Evolutionary conservation across 2,329 filamentous ascomycete species (phyloP).

Genomic region (Amesomyces nigricolor): DNA sequence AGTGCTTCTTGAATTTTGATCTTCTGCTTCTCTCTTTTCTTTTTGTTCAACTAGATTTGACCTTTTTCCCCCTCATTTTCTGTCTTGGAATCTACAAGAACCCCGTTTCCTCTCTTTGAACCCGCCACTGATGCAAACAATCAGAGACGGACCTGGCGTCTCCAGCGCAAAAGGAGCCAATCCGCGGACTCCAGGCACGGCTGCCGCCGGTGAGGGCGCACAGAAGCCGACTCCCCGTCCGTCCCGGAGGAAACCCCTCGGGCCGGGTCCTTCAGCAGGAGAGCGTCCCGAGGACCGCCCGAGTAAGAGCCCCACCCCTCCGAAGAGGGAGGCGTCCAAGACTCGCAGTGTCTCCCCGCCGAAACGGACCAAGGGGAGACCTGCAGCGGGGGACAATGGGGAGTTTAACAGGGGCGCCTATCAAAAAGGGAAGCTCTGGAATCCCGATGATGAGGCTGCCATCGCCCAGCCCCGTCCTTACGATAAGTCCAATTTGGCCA

Average conservation of each 20-base stretch:
- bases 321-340: conserved; percentile 17
- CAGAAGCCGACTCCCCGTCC: background rate
- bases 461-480: conserved; percentile 12
- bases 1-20: background rate
- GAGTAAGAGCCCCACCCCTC: conserved; percentile 14
- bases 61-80: background rate
- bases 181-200: background rate
- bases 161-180: background rate
- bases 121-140: background rate
- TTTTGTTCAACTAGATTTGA: background rate
- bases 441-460: conserved; percentile 16
- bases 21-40: background rate
- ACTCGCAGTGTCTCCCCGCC: conserved; percentile 20
- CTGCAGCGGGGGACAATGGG: conserved; percentile 5
- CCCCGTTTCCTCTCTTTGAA: too few species aligned
- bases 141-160: conserved; percentile 4
- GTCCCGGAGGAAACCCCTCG: conserved; percentile 2
- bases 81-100: too few species aligned
- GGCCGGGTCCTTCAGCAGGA: background rate
- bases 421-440: conserved; percentile 21
- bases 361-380: conserved; percentile 18
- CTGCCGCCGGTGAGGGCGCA: background rate
- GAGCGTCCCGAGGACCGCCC: background rate
- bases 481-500: conserved; percentile 23
- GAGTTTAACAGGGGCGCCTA: conserved; percentile 19